phyloP scores from a whole-genome alignment of 305 asterid species.

The Euphrasia arctica region DNA sequence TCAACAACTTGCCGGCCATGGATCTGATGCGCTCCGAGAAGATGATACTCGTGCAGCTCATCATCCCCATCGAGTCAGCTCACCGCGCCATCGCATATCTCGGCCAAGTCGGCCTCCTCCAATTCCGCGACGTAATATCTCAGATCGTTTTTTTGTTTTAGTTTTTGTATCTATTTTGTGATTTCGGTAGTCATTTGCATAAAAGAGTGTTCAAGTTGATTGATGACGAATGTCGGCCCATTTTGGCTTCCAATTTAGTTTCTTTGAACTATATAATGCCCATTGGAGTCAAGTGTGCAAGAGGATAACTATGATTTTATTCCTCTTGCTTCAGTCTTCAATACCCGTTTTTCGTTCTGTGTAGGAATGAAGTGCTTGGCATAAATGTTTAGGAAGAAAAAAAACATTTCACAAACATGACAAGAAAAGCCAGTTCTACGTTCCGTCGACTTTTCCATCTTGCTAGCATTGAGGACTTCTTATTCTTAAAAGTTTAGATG shows the following conservation, averaged over 20 bases:
- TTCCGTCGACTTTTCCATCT: slow-evolving; percentile 14
- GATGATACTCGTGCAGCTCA: slow-evolving; percentile 91
- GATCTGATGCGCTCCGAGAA: slow-evolving; percentile 99
- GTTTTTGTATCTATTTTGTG: slow-evolving; percentile 10
- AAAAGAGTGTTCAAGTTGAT: slow-evolving; percentile 17
- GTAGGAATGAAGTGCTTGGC: slow-evolving; percentile 1
- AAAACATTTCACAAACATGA: not conserved
- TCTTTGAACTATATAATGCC: not conserved
- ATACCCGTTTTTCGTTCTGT: slow-evolving; percentile 1
- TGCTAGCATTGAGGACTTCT: slow-evolving; percentile 9
- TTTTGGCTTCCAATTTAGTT: slow-evolving; percentile 11
- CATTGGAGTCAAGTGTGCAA: slow-evolving; percentile 11
- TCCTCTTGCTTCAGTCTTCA: slow-evolving; percentile 5
- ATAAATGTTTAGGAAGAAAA: not conserved
- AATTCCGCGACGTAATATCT: slow-evolving; percentile 74
- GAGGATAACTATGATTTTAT: slow-evolving; percentile 1
- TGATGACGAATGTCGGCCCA: not conserved
- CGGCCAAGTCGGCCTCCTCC: slow-evolving; percentile 89
- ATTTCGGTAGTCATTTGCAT: slow-evolving; percentile 14
- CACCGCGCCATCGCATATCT: slow-evolving; percentile 91
- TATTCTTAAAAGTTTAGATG: slow-evolving; percentile 19
- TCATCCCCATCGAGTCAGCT: slow-evolving; percentile 92
- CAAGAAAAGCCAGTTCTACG: not conserved
- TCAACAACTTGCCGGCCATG: slow-evolving; percentile 74
- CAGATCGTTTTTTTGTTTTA: slow-evolving; percentile 32